Evolutionary conservation across 768 basidiomycete genomes (phyloP), one percentile per base, ranked within the genome.

Genomic region (Amanita molliuscula): DNA sequence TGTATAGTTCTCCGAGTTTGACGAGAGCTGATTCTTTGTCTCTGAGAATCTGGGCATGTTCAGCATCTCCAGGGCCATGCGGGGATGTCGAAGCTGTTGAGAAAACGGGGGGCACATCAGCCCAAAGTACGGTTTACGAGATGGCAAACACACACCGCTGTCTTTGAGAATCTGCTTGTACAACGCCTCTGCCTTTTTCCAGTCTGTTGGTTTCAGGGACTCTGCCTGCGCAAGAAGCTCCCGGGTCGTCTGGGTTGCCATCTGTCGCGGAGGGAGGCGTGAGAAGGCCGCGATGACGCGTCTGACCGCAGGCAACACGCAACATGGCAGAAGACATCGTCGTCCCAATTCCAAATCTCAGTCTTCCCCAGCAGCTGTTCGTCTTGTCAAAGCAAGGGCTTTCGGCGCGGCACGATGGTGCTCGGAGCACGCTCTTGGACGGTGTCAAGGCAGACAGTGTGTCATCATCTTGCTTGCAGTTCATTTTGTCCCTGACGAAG

Each of bases 21-120:
- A 91, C 72, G 47, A 97, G 71, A 2, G 93, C 91, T 0, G 72
- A 69, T 62, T 96, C 94, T 65, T 97, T 92, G 58, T 91, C 81
- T 33, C 84, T 68, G 6, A 93, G 68, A 15, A 66, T 71, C 55
- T 81, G 76, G 11, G 84, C 77, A 52, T 70, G 68, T 33, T 79
- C 76, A 23, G 59, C 58, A 46, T 63, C 65, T 49, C 60, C 50
- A 38, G 62, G 57, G 16, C 61, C 54, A 36, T 65, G 73, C 7
- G 26, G 3, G 6, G 35, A 37, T 4, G 46, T 37, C 2, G n/a
- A 38, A 47, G 46, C 36, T 1, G 18, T 23, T 35, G 9, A 31
- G 29, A 25, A 8, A 42, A 13, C 7, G 25, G 23, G 9, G 8
- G 7, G 3, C n/a, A 10, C 6, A 10, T 45, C 10, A 45, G 13